These are phyloP conservation scores for Batkoa obscura DNA, from an alignment of 371 early-diverging fungal species.

Conservation along the genomic window DNA sequence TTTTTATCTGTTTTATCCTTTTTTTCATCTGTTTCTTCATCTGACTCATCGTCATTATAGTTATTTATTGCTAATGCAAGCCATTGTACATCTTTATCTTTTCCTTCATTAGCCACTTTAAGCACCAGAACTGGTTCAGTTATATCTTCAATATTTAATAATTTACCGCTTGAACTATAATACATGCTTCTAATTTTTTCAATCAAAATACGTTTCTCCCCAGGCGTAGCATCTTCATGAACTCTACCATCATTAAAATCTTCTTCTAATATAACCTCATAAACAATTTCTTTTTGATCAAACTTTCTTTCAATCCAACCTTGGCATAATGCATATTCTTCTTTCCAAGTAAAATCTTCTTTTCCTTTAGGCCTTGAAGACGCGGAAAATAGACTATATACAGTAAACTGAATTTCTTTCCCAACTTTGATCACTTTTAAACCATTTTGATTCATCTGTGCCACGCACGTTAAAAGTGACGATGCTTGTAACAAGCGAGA, in stretches of 20 bases:
- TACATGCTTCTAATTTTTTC: slow-evolving; percentile 28
- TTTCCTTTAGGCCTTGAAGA: slow-evolving; percentile 26
- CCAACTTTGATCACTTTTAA: slow-evolving; percentile 15
- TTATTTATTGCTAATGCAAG: background rate
- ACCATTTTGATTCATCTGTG: slow-evolving; percentile 6
- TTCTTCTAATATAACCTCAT: slow-evolving; percentile 28
- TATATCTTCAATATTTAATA: slow-evolving; percentile 50
- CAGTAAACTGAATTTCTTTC: slow-evolving; percentile 17
- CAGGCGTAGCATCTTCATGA: slow-evolving; percentile 24
- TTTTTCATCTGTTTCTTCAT: slow-evolving; percentile 7
- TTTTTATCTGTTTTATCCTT: background rate
- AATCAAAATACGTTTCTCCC: slow-evolving; percentile 13
- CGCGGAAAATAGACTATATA: slow-evolving; percentile 44
- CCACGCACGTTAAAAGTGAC: slow-evolving; percentile 11
- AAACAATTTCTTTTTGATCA: slow-evolving; percentile 9
- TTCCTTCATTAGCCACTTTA: slow-evolving; percentile 18
- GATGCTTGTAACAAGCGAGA: slow-evolving; percentile 30
- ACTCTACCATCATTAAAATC: slow-evolving; percentile 51
- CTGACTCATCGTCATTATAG: background rate
- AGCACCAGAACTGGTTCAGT: slow-evolving; percentile 44
- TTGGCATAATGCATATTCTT: slow-evolving; percentile 33
- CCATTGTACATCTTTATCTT: background rate
- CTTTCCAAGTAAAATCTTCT: slow-evolving; percentile 57
- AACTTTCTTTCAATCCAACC: slow-evolving; percentile 12
- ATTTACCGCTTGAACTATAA: slow-evolving; percentile 42